Evolutionary conservation across 2,329 filamentous ascomycete species (phyloP).

Genomic region (Lachnellula cervina): DNA sequence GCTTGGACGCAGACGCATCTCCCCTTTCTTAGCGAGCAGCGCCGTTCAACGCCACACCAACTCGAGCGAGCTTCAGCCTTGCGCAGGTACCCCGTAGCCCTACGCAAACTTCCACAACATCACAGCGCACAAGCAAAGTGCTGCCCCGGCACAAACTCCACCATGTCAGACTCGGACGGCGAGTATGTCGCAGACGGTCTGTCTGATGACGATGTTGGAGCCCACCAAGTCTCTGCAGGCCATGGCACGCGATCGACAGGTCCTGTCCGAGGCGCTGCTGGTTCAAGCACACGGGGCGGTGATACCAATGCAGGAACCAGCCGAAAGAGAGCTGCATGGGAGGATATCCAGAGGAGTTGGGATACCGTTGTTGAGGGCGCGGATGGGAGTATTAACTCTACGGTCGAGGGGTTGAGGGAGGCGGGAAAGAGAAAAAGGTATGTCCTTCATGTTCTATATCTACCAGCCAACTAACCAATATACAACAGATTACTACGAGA

Average conservation of each 20-base stretch:
- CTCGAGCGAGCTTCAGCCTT: conserved; percentile 3
- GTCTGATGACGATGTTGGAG: conserved; percentile 59
- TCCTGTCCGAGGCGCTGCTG: conserved; percentile 21
- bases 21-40: too few species aligned
- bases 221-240: conserved; percentile 16
- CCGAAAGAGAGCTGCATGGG: conserved; percentile 54
- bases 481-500: conserved; percentile 72
- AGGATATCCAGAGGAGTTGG: conserved; percentile 63
- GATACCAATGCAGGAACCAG: conserved; percentile 30
- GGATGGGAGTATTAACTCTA: conserved; percentile 69
- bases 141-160: conserved; percentile 3
- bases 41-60: too few species aligned
- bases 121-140: background rate
- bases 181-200: conserved; percentile 60
- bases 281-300: conserved; percentile 26
- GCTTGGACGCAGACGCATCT: too few species aligned
- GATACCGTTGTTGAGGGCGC: conserved; percentile 73
- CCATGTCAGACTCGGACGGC: conserved; percentile 69
- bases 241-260: conserved; percentile 31
- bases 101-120: background rate
- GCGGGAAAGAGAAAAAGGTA: conserved; percentile 74
- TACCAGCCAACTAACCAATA: background rate
- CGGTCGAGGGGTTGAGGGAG: conserved; percentile 69
- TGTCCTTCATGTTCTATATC: conserved; percentile 6
- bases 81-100: background rate